Conservation (phyloP, 192 early-diverging fungal genomes). For the Gamsiella multidivaricata region DNA sequence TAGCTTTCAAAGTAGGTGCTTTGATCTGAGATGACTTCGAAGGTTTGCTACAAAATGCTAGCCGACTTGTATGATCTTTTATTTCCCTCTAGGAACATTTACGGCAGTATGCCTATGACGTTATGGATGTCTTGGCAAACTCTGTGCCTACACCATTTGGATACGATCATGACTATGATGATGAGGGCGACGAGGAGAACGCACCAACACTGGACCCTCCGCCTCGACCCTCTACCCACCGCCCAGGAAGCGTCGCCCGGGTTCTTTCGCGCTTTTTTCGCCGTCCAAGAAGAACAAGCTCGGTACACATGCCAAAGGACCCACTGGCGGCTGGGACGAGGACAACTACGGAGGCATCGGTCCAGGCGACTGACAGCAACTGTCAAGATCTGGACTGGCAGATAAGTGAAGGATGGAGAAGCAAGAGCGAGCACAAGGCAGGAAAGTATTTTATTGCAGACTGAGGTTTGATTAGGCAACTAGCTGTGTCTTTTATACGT, state of each 20-base stretch:
- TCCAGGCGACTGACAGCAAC: no score
- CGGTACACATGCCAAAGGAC: no score
- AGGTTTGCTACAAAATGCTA: background rate
- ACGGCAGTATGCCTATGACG: conserved; percentile 3
- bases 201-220: background rate
- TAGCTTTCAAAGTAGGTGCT: conserved; percentile 12
- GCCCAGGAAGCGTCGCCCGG: background rate
- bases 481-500: no score
- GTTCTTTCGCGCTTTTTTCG: background rate
- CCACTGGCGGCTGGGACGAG: no score
- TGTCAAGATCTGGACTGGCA: no score
- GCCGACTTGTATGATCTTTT: background rate
- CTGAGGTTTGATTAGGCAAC: no score
- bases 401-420: no score
- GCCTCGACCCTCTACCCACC: background rate
- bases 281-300: background rate
- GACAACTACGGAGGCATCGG: no score
- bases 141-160: conserved; percentile 9
- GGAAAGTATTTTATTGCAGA: no score
- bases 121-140: conserved; percentile 6
- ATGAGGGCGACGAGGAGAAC: background rate
- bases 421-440: no score
- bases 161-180: background rate
- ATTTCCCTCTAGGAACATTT: conserved; percentile 10
- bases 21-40: background rate